A percentile compares a stretch with the other conserved stretches of the same genome.
These are phyloP conservation scores for Primulina tabacum DNA, from an alignment of 257 asterid species.

Conservation along the genomic window DNA sequence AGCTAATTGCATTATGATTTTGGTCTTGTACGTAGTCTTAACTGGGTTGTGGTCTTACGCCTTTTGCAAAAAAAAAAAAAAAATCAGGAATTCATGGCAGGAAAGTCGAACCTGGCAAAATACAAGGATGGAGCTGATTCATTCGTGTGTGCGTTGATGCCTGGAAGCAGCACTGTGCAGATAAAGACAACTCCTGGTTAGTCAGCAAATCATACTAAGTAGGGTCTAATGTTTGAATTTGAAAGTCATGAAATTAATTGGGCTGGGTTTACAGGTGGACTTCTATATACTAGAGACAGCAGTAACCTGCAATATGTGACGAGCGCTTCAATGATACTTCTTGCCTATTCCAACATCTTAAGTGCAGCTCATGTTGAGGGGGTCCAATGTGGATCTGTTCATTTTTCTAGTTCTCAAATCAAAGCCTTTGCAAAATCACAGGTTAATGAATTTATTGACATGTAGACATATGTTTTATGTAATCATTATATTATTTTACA, in stretches of 20 bases:
- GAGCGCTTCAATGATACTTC: conserved; percentile 55
- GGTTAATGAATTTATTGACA: conserved; percentile 24
- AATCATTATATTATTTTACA: no score
- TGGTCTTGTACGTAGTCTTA: no score
- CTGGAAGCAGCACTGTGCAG: conserved; percentile 61
- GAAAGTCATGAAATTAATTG: no score
- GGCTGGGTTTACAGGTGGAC: conserved; percentile 43
- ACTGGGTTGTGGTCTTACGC: no score
- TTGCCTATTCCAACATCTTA: conserved; percentile 50
- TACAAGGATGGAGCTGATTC: conserved; percentile 63
- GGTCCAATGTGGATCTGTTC: conserved; percentile 53
- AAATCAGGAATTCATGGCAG: conserved; percentile 52
- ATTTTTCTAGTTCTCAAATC: conserved; percentile 44
- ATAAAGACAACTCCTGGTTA: conserved; percentile 76
- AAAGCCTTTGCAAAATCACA: conserved; percentile 70
- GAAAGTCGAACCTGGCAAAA: conserved; percentile 40
- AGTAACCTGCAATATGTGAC: conserved; percentile 68
- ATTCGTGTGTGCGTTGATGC: conserved; percentile 73
- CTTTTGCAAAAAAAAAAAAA: no score
- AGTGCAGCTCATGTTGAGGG: conserved; percentile 30
- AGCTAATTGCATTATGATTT: no score
- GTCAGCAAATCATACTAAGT: no score
- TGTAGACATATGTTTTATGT: background rate
- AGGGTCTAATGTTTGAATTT: no score
- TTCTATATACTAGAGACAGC: conserved; percentile 58